Evolutionary conservation across 768 basidiomycete genomes (phyloP).

Genomic region (Boletus fagicola): DNA sequence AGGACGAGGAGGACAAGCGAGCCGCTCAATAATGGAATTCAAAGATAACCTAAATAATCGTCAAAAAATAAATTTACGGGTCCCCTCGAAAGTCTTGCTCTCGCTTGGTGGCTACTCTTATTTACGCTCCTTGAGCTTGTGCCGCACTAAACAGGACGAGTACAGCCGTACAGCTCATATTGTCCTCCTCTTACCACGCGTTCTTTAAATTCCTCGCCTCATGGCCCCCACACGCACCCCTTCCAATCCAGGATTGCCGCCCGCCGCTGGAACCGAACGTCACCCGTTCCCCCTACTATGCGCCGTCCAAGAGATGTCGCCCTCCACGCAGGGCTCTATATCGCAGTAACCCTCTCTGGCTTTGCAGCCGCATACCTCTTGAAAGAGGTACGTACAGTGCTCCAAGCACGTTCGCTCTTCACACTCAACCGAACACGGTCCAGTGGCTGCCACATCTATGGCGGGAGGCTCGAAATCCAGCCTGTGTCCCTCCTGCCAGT

Average conservation of each 20-base stretch:
- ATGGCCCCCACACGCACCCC: neutral
- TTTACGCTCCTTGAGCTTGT: neutral
- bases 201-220: neutral
- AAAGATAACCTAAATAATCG: slow-evolving; percentile 6
- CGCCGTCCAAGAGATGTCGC: slow-evolving; percentile 9
- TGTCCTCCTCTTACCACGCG: neutral
- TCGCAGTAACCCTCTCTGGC: slow-evolving; percentile 17
- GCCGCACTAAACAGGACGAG: neutral
- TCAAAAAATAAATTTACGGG: neutral
- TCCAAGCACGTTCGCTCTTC: neutral
- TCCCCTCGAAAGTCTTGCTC: neutral
- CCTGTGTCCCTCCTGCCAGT: neutral
- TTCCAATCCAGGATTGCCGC: neutral
- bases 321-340: slow-evolving; percentile 6
- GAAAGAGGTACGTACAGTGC: slow-evolving; percentile 11
- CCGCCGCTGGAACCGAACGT: neutral
- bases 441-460: slow-evolving; percentile 13
- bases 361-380: slow-evolving; percentile 23
- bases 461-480: neutral
- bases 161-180: neutral
- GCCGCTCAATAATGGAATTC: neutral
- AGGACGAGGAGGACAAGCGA: neutral
- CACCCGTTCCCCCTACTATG: neutral
- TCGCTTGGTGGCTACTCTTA: neutral
- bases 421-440: neutral